These are phyloP conservation scores for Candida ipomoeae DNA, from an alignment of 805 yeast species.

Conservation along the genomic window DNA sequence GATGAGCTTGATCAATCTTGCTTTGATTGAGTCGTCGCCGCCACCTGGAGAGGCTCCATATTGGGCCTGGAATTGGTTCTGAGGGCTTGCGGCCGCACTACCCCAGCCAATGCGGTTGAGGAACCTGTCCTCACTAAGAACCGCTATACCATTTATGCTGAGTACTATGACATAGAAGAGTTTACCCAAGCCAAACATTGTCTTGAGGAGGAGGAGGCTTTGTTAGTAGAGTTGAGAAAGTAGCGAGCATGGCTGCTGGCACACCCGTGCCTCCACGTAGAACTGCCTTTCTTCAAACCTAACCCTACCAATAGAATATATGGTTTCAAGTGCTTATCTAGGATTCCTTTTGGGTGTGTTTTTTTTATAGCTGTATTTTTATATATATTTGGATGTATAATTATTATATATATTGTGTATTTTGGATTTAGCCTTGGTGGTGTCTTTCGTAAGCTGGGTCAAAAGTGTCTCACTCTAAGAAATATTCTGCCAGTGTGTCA, in stretches of 20 bases:
- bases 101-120: conserved; percentile 54
- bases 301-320: too few species aligned
- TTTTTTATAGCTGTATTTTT: too few species aligned
- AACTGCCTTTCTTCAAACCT: not conserved
- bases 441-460: not conserved
- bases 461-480: not conserved
- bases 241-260: conserved; percentile 1
- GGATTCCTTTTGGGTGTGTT: too few species aligned
- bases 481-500: too few species aligned
- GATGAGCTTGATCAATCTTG: conserved; percentile 59
- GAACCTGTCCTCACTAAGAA: conserved; percentile 76
- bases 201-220: not conserved
- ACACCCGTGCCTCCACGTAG: not conserved
- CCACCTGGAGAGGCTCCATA: conserved; percentile 42
- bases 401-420: too few species aligned
- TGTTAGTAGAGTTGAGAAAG: not conserved
- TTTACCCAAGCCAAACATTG: conserved; percentile 60
- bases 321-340: too few species aligned
- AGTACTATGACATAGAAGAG: conserved; percentile 54
- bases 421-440: not conserved
- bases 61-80: conserved; percentile 19
- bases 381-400: too few species aligned
- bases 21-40: conserved; percentile 42
- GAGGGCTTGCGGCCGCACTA: conserved; percentile 12
- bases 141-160: conserved; percentile 70